Evolutionary conservation across 257 asterid species (phyloP).

Genomic region (Ophiorrhiza pumila): DNA sequence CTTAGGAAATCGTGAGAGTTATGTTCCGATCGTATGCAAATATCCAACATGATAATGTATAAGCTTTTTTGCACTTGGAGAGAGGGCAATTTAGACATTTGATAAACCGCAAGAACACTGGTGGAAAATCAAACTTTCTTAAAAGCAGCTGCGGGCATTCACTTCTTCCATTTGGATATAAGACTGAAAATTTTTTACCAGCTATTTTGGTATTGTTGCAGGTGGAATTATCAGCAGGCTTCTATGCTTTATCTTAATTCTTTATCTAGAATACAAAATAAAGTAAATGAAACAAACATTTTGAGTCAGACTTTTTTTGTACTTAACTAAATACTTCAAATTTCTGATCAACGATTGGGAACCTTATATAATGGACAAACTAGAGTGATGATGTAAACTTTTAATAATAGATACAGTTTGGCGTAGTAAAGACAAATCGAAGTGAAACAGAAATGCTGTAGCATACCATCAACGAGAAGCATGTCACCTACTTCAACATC

Average conservation of each 20-base stretch:
- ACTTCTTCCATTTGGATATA: neutral
- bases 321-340: neutral
- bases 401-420: neutral
- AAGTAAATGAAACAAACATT: neutral
- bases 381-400: neutral
- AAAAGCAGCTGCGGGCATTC: neutral
- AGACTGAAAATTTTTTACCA: neutral
- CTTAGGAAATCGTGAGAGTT: neutral
- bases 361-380: neutral
- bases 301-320: neutral
- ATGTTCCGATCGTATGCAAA: neutral
- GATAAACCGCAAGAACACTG: neutral
- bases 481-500: conserved; percentile 94
- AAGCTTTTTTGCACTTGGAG: neutral
- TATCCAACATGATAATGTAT: neutral
- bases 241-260: neutral
- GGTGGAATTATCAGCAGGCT: too few species aligned
- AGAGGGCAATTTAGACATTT: neutral
- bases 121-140: neutral
- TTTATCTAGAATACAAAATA: neutral
- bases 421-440: neutral
- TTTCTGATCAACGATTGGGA: neutral
- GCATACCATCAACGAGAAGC: conserved; percentile 95
- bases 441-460: conserved; percentile 5
- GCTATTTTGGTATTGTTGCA: neutral